Conservation (phyloP, 108 stramenopile species). For the Mediolabrus comicus region DNA sequence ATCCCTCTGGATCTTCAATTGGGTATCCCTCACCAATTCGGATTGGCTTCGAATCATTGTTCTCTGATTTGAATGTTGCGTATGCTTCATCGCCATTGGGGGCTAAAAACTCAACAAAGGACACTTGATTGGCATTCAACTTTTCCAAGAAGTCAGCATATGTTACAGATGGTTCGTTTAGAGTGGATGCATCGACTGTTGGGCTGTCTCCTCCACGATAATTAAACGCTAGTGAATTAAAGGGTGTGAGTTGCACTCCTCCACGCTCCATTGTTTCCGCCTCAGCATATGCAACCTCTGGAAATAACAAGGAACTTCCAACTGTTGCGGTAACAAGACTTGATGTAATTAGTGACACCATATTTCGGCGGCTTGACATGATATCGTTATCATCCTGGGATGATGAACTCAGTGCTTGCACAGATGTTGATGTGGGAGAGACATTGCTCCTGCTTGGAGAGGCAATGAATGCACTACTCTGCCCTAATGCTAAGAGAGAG, state of each 20-base stretch:
- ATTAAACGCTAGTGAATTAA: slow-evolving; percentile 77
- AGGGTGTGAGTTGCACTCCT: slow-evolving; percentile 53
- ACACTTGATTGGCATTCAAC: slow-evolving; percentile 58
- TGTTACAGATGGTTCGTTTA: slow-evolving; percentile 70
- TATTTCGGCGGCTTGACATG: not conserved
- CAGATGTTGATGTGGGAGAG: not conserved
- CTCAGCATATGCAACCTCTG: slow-evolving; percentile 17
- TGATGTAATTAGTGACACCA: not conserved
- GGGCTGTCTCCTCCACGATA: slow-evolving; percentile 60
- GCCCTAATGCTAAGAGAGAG: not conserved
- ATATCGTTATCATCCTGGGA: not conserved
- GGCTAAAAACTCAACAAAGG: slow-evolving; percentile 77
- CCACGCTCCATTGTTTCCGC: slow-evolving; percentile 42
- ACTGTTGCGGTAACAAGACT: not conserved
- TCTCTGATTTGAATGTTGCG: slow-evolving; percentile 58
- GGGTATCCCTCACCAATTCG: slow-evolving; percentile 84
- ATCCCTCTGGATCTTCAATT: slow-evolving; percentile 71
- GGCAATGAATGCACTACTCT: not conserved
- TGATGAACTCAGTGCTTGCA: not conserved
- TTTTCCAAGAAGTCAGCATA: slow-evolving; percentile 61
- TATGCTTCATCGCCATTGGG: slow-evolving; percentile 83
- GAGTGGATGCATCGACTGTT: slow-evolving; percentile 50
- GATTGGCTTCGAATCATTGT: slow-evolving; percentile 34
- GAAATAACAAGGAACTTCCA: not conserved
- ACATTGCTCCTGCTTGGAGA: not conserved